Percentiles rank a stretch among this genome's conserved stretches.
These are phyloP conservation scores for Aegilops longissima DNA, from an alignment of 176 grass and related monocot species.

Conservation along the genomic window DNA sequence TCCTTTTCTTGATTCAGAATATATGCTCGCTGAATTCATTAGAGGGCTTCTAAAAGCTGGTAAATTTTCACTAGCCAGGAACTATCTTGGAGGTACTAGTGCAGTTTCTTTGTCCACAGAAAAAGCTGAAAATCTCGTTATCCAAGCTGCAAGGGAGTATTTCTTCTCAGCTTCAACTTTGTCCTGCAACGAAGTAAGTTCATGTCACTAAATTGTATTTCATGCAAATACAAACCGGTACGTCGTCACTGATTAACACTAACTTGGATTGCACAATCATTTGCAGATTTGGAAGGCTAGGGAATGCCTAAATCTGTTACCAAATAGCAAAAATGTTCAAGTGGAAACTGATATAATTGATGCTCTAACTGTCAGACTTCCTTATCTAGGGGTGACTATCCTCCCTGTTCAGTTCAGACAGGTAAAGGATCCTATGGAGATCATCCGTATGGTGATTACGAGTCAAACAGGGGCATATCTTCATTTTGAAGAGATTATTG, in stretches of 20 bases:
- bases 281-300: slow-evolving; percentile 98
- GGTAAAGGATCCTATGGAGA: slow-evolving; percentile 85
- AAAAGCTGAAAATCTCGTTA: slow-evolving; percentile 84
- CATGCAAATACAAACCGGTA: slow-evolving; percentile 21
- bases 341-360: slow-evolving; percentile 95
- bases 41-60: slow-evolving; percentile 94
- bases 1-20: slow-evolving; percentile 94
- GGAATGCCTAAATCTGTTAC: slow-evolving; percentile 86
- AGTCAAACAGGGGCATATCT: slow-evolving; percentile 85
- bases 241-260: slow-evolving; percentile 31
- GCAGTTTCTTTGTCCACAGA: slow-evolving; percentile 62
- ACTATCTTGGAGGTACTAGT: slow-evolving; percentile 94
- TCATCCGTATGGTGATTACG: slow-evolving; percentile 77
- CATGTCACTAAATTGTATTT: slow-evolving; percentile 19
- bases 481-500: slow-evolving; percentile 93
- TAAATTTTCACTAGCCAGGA: slow-evolving; percentile 96
- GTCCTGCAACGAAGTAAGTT: slow-evolving; percentile 82
- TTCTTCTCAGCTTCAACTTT: slow-evolving; percentile 97
- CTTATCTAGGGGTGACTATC: slow-evolving; percentile 85
- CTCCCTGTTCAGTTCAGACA: slow-evolving; percentile 96
- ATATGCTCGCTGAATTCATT: slow-evolving; percentile 89
- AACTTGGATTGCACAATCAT: slow-evolving; percentile 31
- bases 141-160: slow-evolving; percentile 95
- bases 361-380: slow-evolving; percentile 87
- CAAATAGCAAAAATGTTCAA: slow-evolving; percentile 78